Conservation (phyloP, 352 stramenopile species). For the Globisporangium okanoganense region DNA sequence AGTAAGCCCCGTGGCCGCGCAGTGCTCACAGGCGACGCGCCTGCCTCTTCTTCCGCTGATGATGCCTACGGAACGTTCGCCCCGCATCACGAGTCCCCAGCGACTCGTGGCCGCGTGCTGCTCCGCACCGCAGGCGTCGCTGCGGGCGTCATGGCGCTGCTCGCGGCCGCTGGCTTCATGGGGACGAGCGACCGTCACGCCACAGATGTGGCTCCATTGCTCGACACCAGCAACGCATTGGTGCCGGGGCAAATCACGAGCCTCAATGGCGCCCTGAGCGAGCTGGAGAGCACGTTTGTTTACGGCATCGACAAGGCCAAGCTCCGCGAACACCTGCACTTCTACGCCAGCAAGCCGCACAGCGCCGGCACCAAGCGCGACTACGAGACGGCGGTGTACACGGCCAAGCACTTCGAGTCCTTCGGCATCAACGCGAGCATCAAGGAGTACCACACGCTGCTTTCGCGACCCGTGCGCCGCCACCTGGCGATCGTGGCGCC, state of each 20-base stretch:
- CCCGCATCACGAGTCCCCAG: background rate
- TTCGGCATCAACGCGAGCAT: conserved; percentile 66
- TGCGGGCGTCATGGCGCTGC: conserved; percentile 3
- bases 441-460: conserved; percentile 60
- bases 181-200: background rate
- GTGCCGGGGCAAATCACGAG: background rate
- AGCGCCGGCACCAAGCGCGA: conserved; percentile 40
- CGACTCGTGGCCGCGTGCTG: background rate
- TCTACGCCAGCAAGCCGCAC: conserved; percentile 30
- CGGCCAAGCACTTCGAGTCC: conserved; percentile 44
- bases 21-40: background rate
- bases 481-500: conserved; percentile 48
- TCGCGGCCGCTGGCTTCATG: background rate
- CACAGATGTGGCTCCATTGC: background rate
- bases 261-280: background rate
- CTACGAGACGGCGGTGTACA: conserved; percentile 60
- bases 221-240: background rate
- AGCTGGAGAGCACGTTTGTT: conserved; percentile 7
- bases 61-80: conserved; percentile 7
- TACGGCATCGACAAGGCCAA: conserved; percentile 4
- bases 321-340: conserved; percentile 12
- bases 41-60: background rate
- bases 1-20: background rate
- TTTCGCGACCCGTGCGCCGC: conserved; percentile 56
- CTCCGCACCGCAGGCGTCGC: background rate